Evolutionary conservation across 352 stramenopile genomes (phyloP).

Genomic region (Phytophthora quininea): DNA sequence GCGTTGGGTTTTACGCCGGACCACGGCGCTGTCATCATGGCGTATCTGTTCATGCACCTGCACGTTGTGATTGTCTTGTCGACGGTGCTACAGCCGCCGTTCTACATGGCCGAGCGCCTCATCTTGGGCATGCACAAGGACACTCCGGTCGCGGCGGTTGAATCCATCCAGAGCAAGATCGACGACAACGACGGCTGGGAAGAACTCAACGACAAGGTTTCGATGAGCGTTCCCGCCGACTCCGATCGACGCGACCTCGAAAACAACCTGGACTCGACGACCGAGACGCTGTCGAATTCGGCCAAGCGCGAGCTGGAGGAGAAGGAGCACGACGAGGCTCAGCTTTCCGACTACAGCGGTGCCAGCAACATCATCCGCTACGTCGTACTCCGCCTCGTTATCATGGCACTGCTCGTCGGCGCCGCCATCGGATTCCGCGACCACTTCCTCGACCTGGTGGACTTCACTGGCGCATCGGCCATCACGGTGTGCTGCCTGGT

Average conservation of each 20-base stretch:
- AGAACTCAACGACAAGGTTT: constrained; percentile 29
- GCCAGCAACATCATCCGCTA: constrained; percentile 34
- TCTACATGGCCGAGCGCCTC: constrained; percentile 53
- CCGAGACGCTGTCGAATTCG: constrained; percentile 28
- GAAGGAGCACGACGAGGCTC: constrained; percentile 35
- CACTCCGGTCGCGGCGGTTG: neutral
- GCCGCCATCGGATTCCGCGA: constrained; percentile 43
- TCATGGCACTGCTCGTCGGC: constrained; percentile 44
- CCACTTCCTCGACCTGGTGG: constrained; percentile 50
- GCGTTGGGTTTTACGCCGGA: constrained; percentile 31
- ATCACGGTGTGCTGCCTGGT: constrained; percentile 55
- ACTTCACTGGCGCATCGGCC: constrained; percentile 53
- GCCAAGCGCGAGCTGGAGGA: constrained; percentile 33
- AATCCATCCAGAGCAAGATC: constrained; percentile 9
- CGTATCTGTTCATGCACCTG: constrained; percentile 46
- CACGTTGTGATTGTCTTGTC: constrained; percentile 56
- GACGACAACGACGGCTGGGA: constrained; percentile 31
- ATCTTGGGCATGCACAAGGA: constrained; percentile 50
- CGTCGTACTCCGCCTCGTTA: constrained; percentile 40
- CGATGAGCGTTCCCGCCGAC: constrained; percentile 16
- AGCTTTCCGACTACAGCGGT: constrained; percentile 38
- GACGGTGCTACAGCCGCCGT: constrained; percentile 48
- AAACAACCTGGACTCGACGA: constrained; percentile 30
- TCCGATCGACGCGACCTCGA: constrained; percentile 20
- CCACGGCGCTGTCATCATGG: constrained; percentile 36